phyloP scores from a whole-genome alignment of 2,329 filamentous ascomycete genomes.

The Arthroderma sp. region DNA sequence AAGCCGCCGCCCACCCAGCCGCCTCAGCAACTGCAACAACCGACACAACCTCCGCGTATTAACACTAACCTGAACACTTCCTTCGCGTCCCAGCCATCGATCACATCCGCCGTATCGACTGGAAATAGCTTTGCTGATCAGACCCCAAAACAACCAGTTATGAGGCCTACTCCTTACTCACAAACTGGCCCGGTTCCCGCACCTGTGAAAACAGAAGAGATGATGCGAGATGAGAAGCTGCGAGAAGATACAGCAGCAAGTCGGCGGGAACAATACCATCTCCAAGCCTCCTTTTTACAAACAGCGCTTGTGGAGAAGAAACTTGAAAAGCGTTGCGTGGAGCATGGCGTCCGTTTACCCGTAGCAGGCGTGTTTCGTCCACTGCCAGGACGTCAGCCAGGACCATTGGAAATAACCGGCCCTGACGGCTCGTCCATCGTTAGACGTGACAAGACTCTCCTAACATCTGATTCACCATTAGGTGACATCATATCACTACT shows the following conservation, averaged over 20 bases:
- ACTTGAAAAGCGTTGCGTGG: conserved; percentile 44
- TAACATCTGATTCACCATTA: conserved; percentile 57
- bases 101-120: conserved; percentile 26
- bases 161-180: conserved; percentile 41
- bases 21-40: conserved; percentile 33
- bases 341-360: conserved; percentile 46
- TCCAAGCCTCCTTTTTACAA: conserved; percentile 60
- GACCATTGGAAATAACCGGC: conserved; percentile 38
- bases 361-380: conserved; percentile 39
- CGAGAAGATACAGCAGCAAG: conserved; percentile 47
- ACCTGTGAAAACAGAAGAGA: conserved; percentile 4
- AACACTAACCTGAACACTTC: conserved; percentile 27
- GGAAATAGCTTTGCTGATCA: conserved; percentile 38
- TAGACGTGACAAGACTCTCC: conserved; percentile 55
- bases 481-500: conserved; percentile 73
- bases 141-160: conserved; percentile 41
- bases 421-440: conserved; percentile 50
- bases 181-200: conserved; percentile 53
- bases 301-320: conserved; percentile 45
- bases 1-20: conserved; percentile 32
- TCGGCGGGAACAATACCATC: conserved; percentile 53
- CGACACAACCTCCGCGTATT: conserved; percentile 30
- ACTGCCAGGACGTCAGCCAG: conserved; percentile 26
- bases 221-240: conserved; percentile 42
- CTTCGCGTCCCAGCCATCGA: conserved; percentile 29